phyloP scores from a whole-genome alignment of 2,329 filamentous ascomycete species.

The Fusarium setosum region DNA sequence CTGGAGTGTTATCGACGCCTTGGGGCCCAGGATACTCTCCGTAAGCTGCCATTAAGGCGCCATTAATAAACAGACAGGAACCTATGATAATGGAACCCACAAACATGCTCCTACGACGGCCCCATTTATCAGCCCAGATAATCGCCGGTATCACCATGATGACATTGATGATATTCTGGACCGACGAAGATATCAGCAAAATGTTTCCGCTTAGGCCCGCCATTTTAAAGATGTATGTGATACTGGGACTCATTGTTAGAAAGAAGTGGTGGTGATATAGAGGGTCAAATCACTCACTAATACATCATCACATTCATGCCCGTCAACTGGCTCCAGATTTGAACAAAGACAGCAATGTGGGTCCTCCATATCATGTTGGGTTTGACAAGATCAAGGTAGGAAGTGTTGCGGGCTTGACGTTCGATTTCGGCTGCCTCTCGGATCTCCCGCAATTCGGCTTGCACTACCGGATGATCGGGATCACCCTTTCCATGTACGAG shows the following conservation, averaged over 20 bases:
- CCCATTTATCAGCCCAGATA: neutral
- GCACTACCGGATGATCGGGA: neutral
- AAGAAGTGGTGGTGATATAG: too few relatives aligned
- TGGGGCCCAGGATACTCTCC: neutral
- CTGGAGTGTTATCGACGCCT: neutral
- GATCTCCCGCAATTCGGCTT: neutral
- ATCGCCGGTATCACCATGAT: neutral
- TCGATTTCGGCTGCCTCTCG: neutral
- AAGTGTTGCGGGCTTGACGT: neutral
- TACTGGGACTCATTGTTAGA: neutral
- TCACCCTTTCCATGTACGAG: neutral
- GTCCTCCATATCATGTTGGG: too few relatives aligned
- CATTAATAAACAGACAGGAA: neutral
- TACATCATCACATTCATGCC: neutral
- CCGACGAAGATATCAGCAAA: neutral
- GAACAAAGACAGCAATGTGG: too few relatives aligned
- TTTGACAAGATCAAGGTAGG: neutral
- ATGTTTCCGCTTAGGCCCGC: conserved; percentile 4
- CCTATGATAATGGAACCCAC: neutral
- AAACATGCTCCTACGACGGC: neutral
- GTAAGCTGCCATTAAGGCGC: neutral
- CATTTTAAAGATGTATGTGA: conserved; percentile 11
- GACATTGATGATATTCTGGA: conserved; percentile 5
- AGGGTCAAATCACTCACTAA: too few relatives aligned
- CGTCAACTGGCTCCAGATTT: too few relatives aligned